These are phyloP conservation scores for Elsinoe ampelina DNA, from an alignment of 2,329 filamentous ascomycete genomes.

Conservation along the genomic window DNA sequence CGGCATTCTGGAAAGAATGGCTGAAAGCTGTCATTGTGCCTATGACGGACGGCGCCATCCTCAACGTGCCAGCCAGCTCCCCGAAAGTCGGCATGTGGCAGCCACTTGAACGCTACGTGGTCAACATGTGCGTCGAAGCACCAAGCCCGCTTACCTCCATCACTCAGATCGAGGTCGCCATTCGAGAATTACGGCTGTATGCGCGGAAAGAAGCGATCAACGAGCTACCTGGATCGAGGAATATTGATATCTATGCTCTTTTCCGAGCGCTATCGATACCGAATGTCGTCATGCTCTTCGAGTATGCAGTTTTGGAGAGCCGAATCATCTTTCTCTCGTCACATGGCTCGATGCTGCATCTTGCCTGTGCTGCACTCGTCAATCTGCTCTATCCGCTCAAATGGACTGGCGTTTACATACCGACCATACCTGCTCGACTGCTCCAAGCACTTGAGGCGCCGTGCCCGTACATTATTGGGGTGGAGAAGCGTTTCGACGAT, in stretches of 20 bases:
- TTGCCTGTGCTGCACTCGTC: conserved; percentile 78
- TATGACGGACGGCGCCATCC: conserved; percentile 79
- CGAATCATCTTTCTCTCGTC: conserved; percentile 94
- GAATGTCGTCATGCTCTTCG: conserved; percentile 85
- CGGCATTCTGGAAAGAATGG: conserved; percentile 98
- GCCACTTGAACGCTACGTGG: conserved; percentile 88
- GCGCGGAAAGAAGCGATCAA: conserved; percentile 87
- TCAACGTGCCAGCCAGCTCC: conserved; percentile 78
- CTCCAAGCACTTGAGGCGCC: conserved; percentile 88
- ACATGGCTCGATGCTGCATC: conserved; percentile 90
- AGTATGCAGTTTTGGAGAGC: conserved; percentile 86
- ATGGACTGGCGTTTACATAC: conserved; percentile 92
- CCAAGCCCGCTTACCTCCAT: conserved; percentile 86
- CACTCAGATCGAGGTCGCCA: conserved; percentile 85
- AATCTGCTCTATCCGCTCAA: conserved; percentile 82
- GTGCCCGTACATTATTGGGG: conserved; percentile 93
- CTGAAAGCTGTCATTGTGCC: conserved; percentile 85
- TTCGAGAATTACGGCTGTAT: conserved; percentile 84
- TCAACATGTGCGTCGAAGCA: conserved; percentile 93
- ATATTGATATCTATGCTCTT: conserved; percentile 83
- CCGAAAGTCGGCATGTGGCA: conserved; percentile 91
- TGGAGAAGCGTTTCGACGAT: conserved; percentile 82
- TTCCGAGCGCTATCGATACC: conserved; percentile 84
- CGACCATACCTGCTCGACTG: conserved; percentile 75
- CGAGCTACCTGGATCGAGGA: conserved; percentile 84